Percentiles rank a stretch among this genome's conserved stretches.
phyloP scores from a whole-genome alignment of 768 basidiomycete genomes.

The Amanita inopinata region DNA sequence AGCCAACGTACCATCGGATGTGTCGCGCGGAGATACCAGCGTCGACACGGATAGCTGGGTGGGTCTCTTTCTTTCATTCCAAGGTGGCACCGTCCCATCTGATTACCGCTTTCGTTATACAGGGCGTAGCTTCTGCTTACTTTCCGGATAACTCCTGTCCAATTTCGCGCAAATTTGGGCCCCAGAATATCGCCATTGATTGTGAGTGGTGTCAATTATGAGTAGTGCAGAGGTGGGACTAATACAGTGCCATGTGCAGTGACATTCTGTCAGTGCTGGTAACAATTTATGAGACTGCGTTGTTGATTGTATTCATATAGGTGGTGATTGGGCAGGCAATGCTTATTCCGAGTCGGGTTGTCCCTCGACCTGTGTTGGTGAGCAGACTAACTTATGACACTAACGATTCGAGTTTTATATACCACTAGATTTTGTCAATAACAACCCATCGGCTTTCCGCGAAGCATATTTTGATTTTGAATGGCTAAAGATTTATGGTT shows the following conservation, averaged over 20 bases:
- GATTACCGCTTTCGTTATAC: too few species aligned
- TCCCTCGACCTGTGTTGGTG: constrained; percentile 42
- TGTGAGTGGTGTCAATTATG: constrained; percentile 19
- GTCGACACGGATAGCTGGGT: constrained; percentile 50
- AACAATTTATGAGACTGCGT: background rate
- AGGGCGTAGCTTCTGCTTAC: constrained; percentile 51
- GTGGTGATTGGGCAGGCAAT: constrained; percentile 50
- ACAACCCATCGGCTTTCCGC: constrained; percentile 55
- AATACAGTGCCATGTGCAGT: constrained; percentile 22
- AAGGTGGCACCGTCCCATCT: too few species aligned
- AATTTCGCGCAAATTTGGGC: constrained; percentile 40
- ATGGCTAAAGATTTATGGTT: constrained; percentile 35
- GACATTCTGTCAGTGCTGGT: constrained; percentile 51
- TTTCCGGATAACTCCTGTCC: constrained; percentile 56
- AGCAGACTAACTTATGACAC: constrained; percentile 14
- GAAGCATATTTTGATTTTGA: constrained; percentile 68
- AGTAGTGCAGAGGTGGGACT: background rate
- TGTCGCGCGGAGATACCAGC: constrained; percentile 27
- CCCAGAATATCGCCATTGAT: constrained; percentile 60
- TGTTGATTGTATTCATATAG: constrained; percentile 17
- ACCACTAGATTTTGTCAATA: constrained; percentile 47
- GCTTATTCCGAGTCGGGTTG: constrained; percentile 39
- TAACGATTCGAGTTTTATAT: background rate
- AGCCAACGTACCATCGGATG: constrained; percentile 34
- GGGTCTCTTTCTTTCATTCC: too few species aligned